These are phyloP conservation scores for Avena insularis DNA, from an alignment of 176 grass and related monocot species.

Conservation along the genomic window DNA sequence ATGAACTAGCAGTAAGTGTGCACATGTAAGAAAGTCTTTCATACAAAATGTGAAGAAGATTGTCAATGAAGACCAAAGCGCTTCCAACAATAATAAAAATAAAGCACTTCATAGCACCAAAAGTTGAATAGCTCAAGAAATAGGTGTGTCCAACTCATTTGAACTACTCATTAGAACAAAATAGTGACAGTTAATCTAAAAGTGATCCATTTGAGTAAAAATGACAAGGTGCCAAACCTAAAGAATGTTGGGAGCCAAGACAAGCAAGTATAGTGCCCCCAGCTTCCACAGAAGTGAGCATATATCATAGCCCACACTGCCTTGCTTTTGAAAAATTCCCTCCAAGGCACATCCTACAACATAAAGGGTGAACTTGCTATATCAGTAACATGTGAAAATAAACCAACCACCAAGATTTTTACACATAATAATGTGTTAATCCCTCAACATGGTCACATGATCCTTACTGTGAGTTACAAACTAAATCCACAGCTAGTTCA, in stretches of 20 bases:
- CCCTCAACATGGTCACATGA: constrained; percentile 5
- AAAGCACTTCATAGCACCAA: constrained; percentile 15
- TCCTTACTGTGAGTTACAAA: constrained; percentile 28
- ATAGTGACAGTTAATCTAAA: background rate
- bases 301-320: constrained; percentile 99
- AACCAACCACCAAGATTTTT: constrained; percentile 6
- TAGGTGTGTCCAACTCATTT: background rate
- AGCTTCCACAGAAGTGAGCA: constrained; percentile 95
- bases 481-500: constrained; percentile 18
- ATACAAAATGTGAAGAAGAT: constrained; percentile 22
- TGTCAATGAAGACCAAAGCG: constrained; percentile 2
- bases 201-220: constrained; percentile 19
- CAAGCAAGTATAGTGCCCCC: constrained; percentile 98
- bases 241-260: constrained; percentile 98
- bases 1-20: background rate
- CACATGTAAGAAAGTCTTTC: background rate
- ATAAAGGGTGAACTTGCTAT: constrained; percentile 35
- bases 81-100: background rate
- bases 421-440: background rate
- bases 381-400: constrained; percentile 4
- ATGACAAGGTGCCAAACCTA: constrained; percentile 58
- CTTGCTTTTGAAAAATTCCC: constrained; percentile 90
- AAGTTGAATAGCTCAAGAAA: constrained; percentile 25
- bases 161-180: background rate
- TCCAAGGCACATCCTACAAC: constrained; percentile 94